Base-by-base conservation (phyloP, 805 yeast genomes). In the Candida peoriensis region DNA sequence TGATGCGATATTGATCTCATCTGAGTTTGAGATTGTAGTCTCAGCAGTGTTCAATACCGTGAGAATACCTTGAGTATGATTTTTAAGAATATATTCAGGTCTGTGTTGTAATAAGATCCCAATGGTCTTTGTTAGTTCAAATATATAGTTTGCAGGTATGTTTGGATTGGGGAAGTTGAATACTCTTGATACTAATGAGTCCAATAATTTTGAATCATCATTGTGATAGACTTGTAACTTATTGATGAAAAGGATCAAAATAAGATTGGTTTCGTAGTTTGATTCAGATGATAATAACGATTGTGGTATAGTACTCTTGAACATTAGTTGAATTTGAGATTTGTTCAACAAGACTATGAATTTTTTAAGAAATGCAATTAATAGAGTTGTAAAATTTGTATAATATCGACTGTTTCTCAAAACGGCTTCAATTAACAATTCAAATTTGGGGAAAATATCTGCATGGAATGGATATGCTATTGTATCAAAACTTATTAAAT, bases 101-200 rank as follows among this genome's bases (percentile, higher is more conserved):
- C 38, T 26, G 18, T 44, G 33, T 25, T 42, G 44, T 1, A 53
- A 30, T 8, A 54, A 24, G 0, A 54, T 46, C 26, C 54, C 58
- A 8, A 51, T 24, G 0, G 57, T 46, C 37, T 52, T 54, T 4
- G 54, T 49, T 20, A 52, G 21, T 30, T 52, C 56, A 39, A 52
- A 52, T 28, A 54, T 24, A 20, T 44, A 44, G 6, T 36, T 23
- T 1, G 42, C 38, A n/a, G 48, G 44, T 2, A 50, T 30, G 8
- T 37, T 23, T 8, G 35, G 32, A 15, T 36, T 32, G 7, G 33
- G 27, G 20, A 48, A 41, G 6, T 39, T 38, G 33, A 52, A 28
- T 1, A 39, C 37, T 10, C 48, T 37, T 8, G 32, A 8, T 2
- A 41, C 15, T 6, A 50, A 26, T 16, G n/a, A 24, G 5, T 32